Evolutionary conservation across 2,329 filamentous ascomycete species (phyloP).

Genomic region (Fusarium camptoceras): DNA sequence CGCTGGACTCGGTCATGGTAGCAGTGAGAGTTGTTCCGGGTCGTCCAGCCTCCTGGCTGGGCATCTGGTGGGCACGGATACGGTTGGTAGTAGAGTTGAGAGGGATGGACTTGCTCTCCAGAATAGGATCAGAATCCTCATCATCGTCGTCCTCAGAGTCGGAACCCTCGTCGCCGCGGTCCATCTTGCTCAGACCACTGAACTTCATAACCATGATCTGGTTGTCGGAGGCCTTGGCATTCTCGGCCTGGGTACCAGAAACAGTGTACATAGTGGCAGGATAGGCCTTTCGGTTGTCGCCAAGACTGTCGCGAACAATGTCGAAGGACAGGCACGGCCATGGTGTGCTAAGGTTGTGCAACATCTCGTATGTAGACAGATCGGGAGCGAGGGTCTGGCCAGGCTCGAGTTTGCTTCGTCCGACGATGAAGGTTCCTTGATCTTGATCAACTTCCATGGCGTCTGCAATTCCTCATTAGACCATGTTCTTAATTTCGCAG

Average conservation of each 20-base stretch:
- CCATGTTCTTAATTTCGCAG: too few relatives aligned
- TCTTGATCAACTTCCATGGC: conserved; percentile 96
- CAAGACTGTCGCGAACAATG: conserved; percentile 85
- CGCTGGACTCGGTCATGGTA: conserved; percentile 89
- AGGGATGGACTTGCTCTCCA: conserved; percentile 92
- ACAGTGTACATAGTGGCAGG: conserved; percentile 96
- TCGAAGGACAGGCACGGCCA: conserved; percentile 99
- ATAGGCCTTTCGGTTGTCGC: conserved; percentile 91
- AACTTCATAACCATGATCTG: conserved; percentile 97
- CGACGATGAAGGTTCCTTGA: conserved; percentile 94
- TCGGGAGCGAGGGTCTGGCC: conserved; percentile 94
- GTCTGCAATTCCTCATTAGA: conserved; percentile 55
- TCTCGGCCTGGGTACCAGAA: conserved; percentile 91
- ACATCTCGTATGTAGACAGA: conserved; percentile 95
- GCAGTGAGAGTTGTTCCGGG: conserved; percentile 88
- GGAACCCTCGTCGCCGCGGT: conserved; percentile 74
- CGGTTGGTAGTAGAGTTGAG: conserved; percentile 91
- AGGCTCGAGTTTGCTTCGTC: conserved; percentile 88
- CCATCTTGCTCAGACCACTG: conserved; percentile 89
- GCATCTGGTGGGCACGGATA: conserved; percentile 86
- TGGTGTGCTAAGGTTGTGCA: conserved; percentile 91
- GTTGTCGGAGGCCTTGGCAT: conserved; percentile 81
- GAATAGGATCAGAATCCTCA: conserved; percentile 85
- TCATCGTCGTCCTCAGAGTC: conserved; percentile 80
- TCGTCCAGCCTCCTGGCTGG: conserved; percentile 74